phyloP scores from a whole-genome alignment of 257 asterid species.

The Nyctanthes arbortristis region DNA sequence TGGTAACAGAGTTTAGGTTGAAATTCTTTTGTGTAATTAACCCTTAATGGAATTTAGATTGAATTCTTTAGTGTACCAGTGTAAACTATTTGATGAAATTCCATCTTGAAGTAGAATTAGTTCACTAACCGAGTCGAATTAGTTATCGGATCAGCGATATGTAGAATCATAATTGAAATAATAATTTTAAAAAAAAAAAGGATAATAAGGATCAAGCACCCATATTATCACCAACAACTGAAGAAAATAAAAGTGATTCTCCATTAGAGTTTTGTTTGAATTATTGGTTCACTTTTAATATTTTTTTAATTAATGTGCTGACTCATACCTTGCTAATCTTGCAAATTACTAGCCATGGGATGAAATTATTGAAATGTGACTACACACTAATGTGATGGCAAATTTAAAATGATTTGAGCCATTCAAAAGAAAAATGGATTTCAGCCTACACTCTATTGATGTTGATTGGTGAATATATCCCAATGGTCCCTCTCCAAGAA shows the following conservation, averaged over 20 bases:
- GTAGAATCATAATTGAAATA: conserved; percentile 22
- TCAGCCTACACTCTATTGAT: background rate
- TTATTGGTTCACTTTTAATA: background rate
- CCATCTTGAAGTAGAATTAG: no score
- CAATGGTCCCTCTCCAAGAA: background rate
- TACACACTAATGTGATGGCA: conserved; percentile 20
- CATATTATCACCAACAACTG: background rate
- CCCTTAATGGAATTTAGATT: no score
- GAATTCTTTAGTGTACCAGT: no score
- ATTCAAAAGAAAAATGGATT: no score
- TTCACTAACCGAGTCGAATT: no score
- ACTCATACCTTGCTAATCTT: conserved; percentile 24
- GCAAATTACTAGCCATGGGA: background rate
- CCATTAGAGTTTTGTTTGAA: background rate
- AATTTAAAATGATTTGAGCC: conserved; percentile 20
- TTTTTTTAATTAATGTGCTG: conserved; percentile 19
- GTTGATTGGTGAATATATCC: background rate
- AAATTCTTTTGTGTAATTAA: no score
- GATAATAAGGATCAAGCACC: conserved; percentile 4
- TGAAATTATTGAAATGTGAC: background rate
- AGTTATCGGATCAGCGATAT: no score
- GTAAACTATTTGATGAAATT: no score
- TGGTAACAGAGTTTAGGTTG: no score
- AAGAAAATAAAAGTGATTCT: background rate
- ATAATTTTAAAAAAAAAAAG: conserved; percentile 5